Evolutionary conservation across 805 yeast genomes (phyloP).

Genomic region (Candida boidinii): DNA sequence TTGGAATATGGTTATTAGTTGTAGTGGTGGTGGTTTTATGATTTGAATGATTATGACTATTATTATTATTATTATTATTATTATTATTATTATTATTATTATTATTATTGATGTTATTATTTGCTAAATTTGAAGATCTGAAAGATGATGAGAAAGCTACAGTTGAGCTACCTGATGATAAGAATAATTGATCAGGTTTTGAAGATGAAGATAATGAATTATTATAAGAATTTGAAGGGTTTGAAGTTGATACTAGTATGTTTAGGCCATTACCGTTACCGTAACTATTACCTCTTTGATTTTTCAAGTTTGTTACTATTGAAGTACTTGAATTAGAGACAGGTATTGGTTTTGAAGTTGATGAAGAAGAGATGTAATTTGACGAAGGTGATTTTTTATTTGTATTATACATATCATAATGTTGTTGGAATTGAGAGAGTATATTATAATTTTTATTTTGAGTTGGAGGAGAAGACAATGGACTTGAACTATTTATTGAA

Average conservation of each 20-base stretch:
- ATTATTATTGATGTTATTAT: neutral
- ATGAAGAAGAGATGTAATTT: slow-evolving; percentile 9
- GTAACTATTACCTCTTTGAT: slow-evolving; percentile 20
- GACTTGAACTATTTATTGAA: slow-evolving; percentile 32
- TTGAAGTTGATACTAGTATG: slow-evolving; percentile 1
- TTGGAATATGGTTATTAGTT: neutral
- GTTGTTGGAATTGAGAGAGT: no score
- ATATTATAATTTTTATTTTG: slow-evolving; percentile 27
- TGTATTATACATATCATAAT: no score
- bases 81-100: neutral
- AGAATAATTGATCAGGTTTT: slow-evolving; percentile 2
- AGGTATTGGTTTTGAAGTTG: slow-evolving; percentile 24
- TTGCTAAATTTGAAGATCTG: no score
- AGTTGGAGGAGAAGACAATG: slow-evolving; percentile 22
- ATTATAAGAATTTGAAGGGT: slow-evolving; percentile 2
- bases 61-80: neutral
- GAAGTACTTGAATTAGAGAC: slow-evolving; percentile 44
- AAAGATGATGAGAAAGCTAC: no score
- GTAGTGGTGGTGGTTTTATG: neutral
- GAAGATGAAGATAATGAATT: slow-evolving; percentile 4
- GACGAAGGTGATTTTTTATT: neutral
- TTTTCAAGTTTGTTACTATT: slow-evolving; percentile 41
- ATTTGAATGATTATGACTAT: neutral
- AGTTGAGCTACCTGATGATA: no score
- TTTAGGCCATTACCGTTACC: slow-evolving; percentile 1